Base-by-base conservation (phyloP, 1,284 basidiomycete genomes). In the Hortiboletus rubellus region DNA sequence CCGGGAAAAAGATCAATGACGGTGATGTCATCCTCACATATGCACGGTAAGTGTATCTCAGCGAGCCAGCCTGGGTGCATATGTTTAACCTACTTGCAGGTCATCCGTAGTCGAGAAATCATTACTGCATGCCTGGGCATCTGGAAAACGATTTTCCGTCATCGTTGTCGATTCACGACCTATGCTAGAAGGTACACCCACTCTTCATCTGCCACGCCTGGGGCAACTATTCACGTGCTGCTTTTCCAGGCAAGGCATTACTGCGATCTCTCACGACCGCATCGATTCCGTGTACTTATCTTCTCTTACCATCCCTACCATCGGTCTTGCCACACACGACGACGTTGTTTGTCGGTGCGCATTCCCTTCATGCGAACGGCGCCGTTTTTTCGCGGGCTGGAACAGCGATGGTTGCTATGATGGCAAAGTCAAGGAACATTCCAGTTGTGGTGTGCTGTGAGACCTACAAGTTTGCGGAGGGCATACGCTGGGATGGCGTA, bases 361-460 rank as follows among this genome's bases (percentile, higher is more conserved):
- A 97, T 64, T 93, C 96, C 8, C 81, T 99, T 8, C 91, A 97
- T 67, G 91, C 96, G 7, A 97, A 99, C 67, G 97, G 97, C 5
- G 88, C 94, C 0, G 90, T 98, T 9, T 98, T 93, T 73, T 92
- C 95, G 14, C 85, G 97, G 52, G 92, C 95, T 0, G 97, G 97
- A 27, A 98, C 96, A 2, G 96, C 96, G 0, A 84, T 96, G 62
- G 93, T 98, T 24, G 94, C 96, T 0, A 96, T 99, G 94, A 87
- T 98, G 80, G 93, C 94, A 0, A 92, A 94, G 72, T 85, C 87
- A 54, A 85, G 91, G 67, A 88, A 87, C 22, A 89, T 98, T 1
- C 97, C 97, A 8, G 94, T 98, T 17, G 87, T 99, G 50, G 94
- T 96, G 17, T 98, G 95, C 66, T 97, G 96, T 66, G 97, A 99